Conservation (phyloP, 139 green algal genomes). For the Marvania coccoides region DNA sequence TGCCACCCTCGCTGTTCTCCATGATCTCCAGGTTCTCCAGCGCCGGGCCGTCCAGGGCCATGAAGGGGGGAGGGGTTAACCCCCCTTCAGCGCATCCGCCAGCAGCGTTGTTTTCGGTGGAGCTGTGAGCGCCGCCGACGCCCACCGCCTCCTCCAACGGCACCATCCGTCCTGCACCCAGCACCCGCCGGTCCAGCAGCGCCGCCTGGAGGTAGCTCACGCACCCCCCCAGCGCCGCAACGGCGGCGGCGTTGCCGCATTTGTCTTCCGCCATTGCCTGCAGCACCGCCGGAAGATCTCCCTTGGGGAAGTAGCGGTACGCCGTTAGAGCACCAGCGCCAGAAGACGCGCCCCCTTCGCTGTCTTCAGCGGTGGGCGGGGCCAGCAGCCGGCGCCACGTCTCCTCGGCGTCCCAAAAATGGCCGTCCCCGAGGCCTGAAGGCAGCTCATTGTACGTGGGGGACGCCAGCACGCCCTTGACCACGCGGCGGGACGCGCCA, state of each 20-base stretch:
- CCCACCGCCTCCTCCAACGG: conserved; percentile 39
- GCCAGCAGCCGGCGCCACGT: conserved; percentile 5
- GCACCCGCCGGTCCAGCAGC: conserved; percentile 66
- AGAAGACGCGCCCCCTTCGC: background rate
- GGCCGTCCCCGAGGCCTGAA: conserved; percentile 6
- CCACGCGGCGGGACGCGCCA: conserved; percentile 21
- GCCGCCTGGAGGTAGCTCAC: conserved; percentile 50
- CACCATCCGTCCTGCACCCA: conserved; percentile 43
- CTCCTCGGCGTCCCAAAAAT: conserved; percentile 3
- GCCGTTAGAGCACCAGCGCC: background rate
- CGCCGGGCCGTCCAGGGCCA: conserved; percentile 86
- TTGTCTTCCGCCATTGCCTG: background rate
- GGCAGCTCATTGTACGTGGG: conserved; percentile 30
- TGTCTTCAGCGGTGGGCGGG: background rate
- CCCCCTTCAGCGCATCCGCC: background rate
- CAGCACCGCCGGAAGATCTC: conserved; percentile 9
- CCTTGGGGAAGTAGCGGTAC: background rate
- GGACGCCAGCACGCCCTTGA: conserved; percentile 24
- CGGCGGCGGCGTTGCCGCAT: background rate
- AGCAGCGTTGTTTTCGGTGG: background rate
- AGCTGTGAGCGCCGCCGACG: background rate
- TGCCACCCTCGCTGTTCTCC: conserved; percentile 74
- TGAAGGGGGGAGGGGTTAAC: conserved; percentile 31
- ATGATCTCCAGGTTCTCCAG: conserved; percentile 92
- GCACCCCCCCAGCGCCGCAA: conserved; percentile 29